A percentile compares a stretch with the other conserved stretches of the same genome.
These are phyloP conservation scores for Penicillium cosmopolitanum DNA, from an alignment of 495 filamentous ascomycete genomes.

Conservation along the genomic window DNA sequence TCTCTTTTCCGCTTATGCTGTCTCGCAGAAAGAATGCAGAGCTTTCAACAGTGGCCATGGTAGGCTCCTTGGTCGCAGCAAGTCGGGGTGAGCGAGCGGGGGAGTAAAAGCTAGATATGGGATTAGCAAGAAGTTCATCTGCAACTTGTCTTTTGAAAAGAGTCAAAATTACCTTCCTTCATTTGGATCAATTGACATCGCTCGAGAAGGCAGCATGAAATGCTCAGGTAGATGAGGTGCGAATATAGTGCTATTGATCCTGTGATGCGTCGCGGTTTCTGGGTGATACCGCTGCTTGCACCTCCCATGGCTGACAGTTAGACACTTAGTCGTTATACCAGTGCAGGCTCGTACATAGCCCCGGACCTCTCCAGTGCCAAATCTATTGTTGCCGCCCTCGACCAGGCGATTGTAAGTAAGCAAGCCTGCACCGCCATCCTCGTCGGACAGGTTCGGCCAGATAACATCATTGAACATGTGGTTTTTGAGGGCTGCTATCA, in stretches of 20 bases:
- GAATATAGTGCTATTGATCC: conserved; percentile 55
- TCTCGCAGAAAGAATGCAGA: conserved; percentile 91
- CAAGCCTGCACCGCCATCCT: conserved; percentile 90
- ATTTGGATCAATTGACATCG: conserved; percentile 35
- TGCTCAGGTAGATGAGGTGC: conserved; percentile 23
- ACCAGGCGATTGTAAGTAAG: conserved; percentile 87
- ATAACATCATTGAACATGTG: conserved; percentile 98
- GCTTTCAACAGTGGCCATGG: conserved; percentile 66
- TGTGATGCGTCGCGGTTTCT: conserved; percentile 57
- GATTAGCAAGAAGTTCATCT: conserved; percentile 2
- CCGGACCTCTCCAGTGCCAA: conserved; percentile 72
- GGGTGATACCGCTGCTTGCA: conserved; percentile 70
- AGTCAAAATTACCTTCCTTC: conserved; percentile 35
- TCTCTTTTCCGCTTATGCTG: conserved; percentile 65
- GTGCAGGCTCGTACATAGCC: conserved; percentile 87
- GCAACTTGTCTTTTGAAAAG: neutral
- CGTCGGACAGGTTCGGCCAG: conserved; percentile 96
- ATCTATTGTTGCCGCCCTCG: conserved; percentile 80
- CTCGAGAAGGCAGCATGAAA: conserved; percentile 32
- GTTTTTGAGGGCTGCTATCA: conserved; percentile 83
- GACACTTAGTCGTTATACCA: conserved; percentile 76
- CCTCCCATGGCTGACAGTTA: conserved; percentile 82
- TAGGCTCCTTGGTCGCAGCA: conserved; percentile 27
- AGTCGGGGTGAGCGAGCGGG: conserved; percentile 36
- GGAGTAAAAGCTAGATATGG: conserved; percentile 28